Evolutionary conservation across 2,329 filamentous ascomycete species (phyloP), one percentile per base, ranked within the genome.

Genomic region (Fusarium albidum): DNA sequence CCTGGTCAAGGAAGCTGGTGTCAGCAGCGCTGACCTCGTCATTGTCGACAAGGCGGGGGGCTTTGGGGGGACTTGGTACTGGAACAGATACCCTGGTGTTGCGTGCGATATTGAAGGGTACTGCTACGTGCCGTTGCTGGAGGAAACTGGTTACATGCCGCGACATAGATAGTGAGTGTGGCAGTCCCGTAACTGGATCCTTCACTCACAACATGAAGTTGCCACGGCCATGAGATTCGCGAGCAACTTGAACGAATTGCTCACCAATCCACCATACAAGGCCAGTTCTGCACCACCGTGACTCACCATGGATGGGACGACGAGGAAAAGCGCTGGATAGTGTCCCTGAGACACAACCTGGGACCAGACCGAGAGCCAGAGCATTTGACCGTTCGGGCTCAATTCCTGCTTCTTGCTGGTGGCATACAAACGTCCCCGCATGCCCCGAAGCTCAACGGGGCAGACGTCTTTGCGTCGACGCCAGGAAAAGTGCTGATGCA

Each of bases 111-210:
- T 38, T 18, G 49, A 52, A 25, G 39, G 40, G 12, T 52, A 52
- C 17, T 46, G 25, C 12, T 52, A 52, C 21, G 11, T 52, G 28
- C 49, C 49, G 4, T 33, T 45, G 15, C 35, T 52, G 6, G 49
- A 52, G 14, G 49, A 51, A 27, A 84, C 76, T 3, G 79, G 78
- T 0, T 86, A 84, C 62, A 78, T 86, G 67, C 85, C 85, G 0
- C 78, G 71, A 9, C 73, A 81, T 29, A 75, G 76, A 40, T 82
- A 81, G 56, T 69, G 75, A 21, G 21, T 21, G 21, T 4, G 5
- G 21, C 4, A 21, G 21, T 7, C 21, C 21, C 5, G 21, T 21
- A 5, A 7, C 7, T 21, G 21, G 21, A 21, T n/a, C 21, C 7
- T 21, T 21, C 7, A 21, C 21, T 21, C 7, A 21, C 21, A 21